phyloP scores from a whole-genome alignment of 2,329 filamentous ascomycete genomes.

The Verticillium nubilum region DNA sequence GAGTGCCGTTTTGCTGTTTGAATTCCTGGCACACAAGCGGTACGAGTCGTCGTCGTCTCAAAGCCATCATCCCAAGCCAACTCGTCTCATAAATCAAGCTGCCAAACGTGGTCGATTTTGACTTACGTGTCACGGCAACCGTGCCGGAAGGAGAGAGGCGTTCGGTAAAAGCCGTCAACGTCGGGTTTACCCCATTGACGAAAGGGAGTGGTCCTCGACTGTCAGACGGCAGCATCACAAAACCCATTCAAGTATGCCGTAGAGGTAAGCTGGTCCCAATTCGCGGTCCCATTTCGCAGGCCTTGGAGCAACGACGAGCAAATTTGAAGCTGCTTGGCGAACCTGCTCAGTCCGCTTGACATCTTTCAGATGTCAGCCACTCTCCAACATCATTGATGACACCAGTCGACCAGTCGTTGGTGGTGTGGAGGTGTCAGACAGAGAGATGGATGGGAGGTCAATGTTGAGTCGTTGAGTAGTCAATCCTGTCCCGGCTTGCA shows the following conservation, averaged over 20 bases:
- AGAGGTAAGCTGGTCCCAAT: too few species aligned
- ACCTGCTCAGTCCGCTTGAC: not conserved
- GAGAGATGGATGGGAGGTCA: not conserved
- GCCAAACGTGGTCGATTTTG: not conserved
- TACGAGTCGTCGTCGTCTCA: not conserved
- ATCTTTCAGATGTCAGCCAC: not conserved
- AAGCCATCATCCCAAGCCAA: not conserved
- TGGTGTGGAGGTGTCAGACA: not conserved
- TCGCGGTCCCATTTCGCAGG: too few species aligned
- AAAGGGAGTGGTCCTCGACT: not conserved
- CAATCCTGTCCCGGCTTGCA: not conserved
- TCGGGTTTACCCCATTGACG: not conserved
- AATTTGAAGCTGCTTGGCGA: not conserved
- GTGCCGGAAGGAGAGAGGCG: not conserved
- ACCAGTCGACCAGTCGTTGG: not conserved
- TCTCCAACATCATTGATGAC: not conserved
- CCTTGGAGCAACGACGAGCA: too few species aligned
- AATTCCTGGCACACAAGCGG: too few species aligned
- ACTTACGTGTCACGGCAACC: not conserved
- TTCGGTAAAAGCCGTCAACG: not conserved
- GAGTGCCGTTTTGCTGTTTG: not conserved
- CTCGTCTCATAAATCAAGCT: not conserved
- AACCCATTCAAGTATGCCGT: too few species aligned
- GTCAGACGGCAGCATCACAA: not conserved
- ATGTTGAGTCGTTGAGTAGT: too few species aligned